These are phyloP conservation scores for Dothistroma pini DNA, from an alignment of 2,329 filamentous ascomycete species.

Conservation along the genomic window DNA sequence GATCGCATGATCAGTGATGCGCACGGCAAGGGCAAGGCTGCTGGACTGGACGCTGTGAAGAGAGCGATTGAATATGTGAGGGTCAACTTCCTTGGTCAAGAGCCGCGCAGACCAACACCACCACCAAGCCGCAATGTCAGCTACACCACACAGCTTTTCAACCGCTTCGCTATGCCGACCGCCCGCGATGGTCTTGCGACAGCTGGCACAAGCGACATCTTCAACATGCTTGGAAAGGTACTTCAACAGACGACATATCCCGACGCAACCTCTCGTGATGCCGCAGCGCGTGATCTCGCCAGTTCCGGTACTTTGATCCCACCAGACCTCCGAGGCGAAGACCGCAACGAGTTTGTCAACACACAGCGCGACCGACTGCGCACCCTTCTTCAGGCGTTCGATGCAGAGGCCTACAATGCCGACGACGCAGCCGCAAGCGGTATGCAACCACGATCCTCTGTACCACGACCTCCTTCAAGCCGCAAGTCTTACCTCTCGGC, in stretches of 20 bases:
- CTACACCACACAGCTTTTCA: slow-evolving; percentile 79
- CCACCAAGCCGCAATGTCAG: slow-evolving; percentile 45
- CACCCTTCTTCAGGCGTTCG: slow-evolving; percentile 71
- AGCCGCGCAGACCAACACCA: slow-evolving; percentile 53
- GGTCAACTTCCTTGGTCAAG: slow-evolving; percentile 74
- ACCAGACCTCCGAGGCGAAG: slow-evolving; percentile 62
- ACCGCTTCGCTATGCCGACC: slow-evolving; percentile 77
- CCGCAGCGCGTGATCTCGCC: slow-evolving; percentile 50
- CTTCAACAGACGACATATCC: slow-evolving; percentile 51
- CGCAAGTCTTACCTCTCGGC: slow-evolving; percentile 30
- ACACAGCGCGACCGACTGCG: slow-evolving; percentile 75
- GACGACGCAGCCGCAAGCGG: slow-evolving; percentile 20
- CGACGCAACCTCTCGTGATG: slow-evolving; percentile 37
- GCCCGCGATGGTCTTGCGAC: slow-evolving; percentile 53
- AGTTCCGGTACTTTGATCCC: slow-evolving; percentile 66
- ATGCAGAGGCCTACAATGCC: slow-evolving; percentile 65
- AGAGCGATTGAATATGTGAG: slow-evolving; percentile 56
- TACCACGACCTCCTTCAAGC: slow-evolving; percentile 24
- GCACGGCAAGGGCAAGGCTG: slow-evolving; percentile 72
- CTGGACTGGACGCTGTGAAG: slow-evolving; percentile 61
- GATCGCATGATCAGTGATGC: slow-evolving; percentile 81
- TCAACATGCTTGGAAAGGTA: slow-evolving; percentile 70
- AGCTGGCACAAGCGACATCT: slow-evolving; percentile 63
- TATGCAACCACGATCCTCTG: slow-evolving; percentile 22
- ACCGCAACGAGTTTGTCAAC: slow-evolving; percentile 69